Evolutionary conservation across 495 filamentous ascomycete genomes (phyloP).

Genomic region (Penicillium parvum): DNA sequence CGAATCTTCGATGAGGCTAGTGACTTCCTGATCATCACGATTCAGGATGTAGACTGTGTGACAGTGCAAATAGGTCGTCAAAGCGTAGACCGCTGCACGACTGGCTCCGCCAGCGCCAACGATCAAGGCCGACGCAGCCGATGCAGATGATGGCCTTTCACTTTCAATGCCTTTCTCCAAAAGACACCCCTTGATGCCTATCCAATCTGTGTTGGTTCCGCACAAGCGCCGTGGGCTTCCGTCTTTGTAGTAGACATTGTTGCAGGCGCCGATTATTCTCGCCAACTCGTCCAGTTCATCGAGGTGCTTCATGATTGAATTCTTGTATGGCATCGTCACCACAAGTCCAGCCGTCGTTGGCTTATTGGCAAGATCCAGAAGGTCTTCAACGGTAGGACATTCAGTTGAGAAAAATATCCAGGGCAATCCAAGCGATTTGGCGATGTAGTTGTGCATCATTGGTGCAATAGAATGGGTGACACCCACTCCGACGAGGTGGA

Average conservation of each 20-base stretch:
- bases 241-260: conserved; percentile 58
- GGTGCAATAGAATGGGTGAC: conserved; percentile 42
- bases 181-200: conserved; percentile 57
- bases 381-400: conserved; percentile 29
- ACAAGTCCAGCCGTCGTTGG: conserved; percentile 50
- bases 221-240: conserved; percentile 34
- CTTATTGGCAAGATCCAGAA: conserved; percentile 28
- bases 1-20: conserved; percentile 48
- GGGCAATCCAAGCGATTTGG: conserved; percentile 29
- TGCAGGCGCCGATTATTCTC: conserved; percentile 56
- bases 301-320: conserved; percentile 55
- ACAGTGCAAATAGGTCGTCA: conserved; percentile 52
- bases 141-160: conserved; percentile 28
- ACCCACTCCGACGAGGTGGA: conserved; percentile 40
- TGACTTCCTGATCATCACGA: conserved; percentile 54
- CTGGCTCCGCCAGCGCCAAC: conserved; percentile 61
- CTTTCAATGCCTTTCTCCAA: conserved; percentile 29
- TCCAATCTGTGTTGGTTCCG: conserved; percentile 69
- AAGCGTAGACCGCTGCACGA: conserved; percentile 58
- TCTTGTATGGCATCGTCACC: conserved; percentile 68
- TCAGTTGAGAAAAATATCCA: conserved; percentile 39
- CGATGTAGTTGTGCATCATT: conserved; percentile 41
- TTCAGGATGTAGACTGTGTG: conserved; percentile 61
- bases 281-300: conserved; percentile 57
- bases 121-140: conserved; percentile 41